Percentiles rank a stretch among this genome's conserved stretches.
phyloP scores from a whole-genome alignment of 768 basidiomycete genomes.

The Calocera viscosa region DNA sequence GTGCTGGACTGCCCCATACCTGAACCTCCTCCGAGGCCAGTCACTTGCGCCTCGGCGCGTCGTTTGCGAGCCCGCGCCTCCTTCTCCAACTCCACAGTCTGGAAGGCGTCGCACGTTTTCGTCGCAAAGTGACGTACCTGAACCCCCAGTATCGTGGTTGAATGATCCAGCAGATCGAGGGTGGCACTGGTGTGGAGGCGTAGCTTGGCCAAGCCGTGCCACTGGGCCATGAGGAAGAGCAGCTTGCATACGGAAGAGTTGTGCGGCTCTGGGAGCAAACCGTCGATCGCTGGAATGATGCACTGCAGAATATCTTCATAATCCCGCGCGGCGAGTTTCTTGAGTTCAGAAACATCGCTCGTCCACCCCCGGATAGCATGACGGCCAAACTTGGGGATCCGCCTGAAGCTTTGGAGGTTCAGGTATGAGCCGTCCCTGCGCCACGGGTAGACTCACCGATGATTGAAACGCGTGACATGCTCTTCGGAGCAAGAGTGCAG shows the following conservation, averaged over 20 bases:
- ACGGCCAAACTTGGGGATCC: slow-evolving; percentile 26
- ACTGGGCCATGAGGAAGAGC: slow-evolving; percentile 27
- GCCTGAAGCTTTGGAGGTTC: slow-evolving; percentile 29
- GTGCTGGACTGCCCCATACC: neutral
- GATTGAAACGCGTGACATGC: too few species aligned
- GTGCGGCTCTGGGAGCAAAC: slow-evolving; percentile 25
- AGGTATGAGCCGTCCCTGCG: too few species aligned
- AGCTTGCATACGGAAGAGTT: slow-evolving; percentile 25
- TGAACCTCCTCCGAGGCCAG: neutral
- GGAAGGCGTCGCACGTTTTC: slow-evolving; percentile 21
- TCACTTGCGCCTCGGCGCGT: neutral
- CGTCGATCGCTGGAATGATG: slow-evolving; percentile 31
- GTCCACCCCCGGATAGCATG: slow-evolving; percentile 30
- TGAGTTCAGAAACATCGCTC: slow-evolving; percentile 28
- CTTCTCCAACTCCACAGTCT: slow-evolving; percentile 29
- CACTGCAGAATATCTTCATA: slow-evolving; percentile 36
- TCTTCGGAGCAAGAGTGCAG: too few species aligned
- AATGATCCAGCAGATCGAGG: slow-evolving; percentile 18
- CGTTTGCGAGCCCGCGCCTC: slow-evolving; percentile 29
- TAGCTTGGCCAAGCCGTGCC: slow-evolving; percentile 33
- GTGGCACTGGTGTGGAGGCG: slow-evolving; percentile 24
- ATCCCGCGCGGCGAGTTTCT: slow-evolving; percentile 29
- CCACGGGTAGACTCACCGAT: too few species aligned
- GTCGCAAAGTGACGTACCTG: slow-evolving; percentile 27
- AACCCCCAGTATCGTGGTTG: slow-evolving; percentile 23